A percentile compares a stretch with the other conserved stretches of the same genome.
Evolutionary conservation across 192 early-diverging fungal genomes (phyloP).

Genomic region (Lobosporangium transversale): DNA sequence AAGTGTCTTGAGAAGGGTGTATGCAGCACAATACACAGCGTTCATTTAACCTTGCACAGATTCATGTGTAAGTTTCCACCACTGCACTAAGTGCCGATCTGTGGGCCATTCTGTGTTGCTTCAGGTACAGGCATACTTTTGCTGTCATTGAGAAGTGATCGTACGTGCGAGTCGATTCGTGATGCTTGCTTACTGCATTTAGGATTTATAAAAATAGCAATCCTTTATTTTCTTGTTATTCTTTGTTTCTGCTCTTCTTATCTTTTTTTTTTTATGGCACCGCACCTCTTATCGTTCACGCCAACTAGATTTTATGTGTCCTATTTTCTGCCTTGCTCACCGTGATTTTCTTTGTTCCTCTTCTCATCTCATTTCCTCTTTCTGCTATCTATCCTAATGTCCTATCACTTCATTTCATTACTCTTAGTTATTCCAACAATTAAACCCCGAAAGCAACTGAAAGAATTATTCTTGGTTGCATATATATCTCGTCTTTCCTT

Average conservation of each 20-base stretch:
- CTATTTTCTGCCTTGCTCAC: neutral
- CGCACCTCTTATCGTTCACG: neutral
- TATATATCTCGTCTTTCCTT: too few relatives aligned
- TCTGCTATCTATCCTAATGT: neutral
- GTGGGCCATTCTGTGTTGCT: too few relatives aligned
- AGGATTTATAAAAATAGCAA: neutral
- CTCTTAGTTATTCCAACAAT: neutral
- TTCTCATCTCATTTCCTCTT: neutral
- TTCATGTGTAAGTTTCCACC: too few relatives aligned
- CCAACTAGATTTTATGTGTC: neutral
- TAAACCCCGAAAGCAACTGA: neutral
- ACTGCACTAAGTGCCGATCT: too few relatives aligned
- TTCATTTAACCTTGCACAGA: neutral
- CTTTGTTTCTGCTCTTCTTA: neutral
- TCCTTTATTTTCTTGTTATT: neutral
- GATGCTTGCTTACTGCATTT: neutral
- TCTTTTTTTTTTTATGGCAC: neutral
- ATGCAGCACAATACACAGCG: too few relatives aligned
- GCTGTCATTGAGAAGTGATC: too few relatives aligned
- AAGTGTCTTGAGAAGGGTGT: too few relatives aligned
- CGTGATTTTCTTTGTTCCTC: neutral
- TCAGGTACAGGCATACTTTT: too few relatives aligned
- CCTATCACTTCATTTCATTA: neutral
- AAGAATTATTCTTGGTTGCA: too few relatives aligned
- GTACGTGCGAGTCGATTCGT: too few relatives aligned